phyloP scores from a whole-genome alignment of 306 rosid species.

The Ziziphus jujuba region DNA sequence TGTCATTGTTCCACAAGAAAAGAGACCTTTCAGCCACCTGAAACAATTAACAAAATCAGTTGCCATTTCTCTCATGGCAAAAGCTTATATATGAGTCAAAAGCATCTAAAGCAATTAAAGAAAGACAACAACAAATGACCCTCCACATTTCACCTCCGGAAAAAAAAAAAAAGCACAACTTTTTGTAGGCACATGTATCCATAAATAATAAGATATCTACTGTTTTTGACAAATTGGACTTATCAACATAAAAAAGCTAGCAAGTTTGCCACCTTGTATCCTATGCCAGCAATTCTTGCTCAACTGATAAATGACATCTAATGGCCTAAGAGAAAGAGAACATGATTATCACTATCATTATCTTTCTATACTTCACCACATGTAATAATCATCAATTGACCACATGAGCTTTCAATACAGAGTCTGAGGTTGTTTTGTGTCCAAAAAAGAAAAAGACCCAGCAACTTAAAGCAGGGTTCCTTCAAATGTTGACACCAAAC shows the following conservation, averaged over 20 bases:
- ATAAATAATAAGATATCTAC: not conserved
- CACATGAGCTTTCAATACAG: too few species aligned
- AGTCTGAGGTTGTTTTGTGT: too few species aligned
- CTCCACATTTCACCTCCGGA: too few species aligned
- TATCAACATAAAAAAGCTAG: not conserved
- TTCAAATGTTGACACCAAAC: too few species aligned
- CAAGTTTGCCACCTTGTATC: not conserved
- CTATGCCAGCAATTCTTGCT: not conserved
- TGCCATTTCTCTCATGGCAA: not conserved
- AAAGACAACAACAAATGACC: too few species aligned
- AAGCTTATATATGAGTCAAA: constrained; percentile 1
- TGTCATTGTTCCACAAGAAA: constrained; percentile 95
- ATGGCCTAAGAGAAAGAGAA: not conserved
- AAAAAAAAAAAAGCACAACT: not conserved
- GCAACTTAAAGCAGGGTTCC: too few species aligned
- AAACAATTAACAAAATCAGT: constrained; percentile 3
- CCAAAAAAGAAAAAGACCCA: too few species aligned
- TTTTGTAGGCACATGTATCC: not conserved
- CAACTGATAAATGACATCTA: not conserved
- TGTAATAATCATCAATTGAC: too few species aligned
- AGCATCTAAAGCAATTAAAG: constrained; percentile 5
- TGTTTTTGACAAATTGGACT: not conserved
- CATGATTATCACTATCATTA: too few species aligned
- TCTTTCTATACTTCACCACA: too few species aligned
- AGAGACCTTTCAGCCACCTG: constrained; percentile 99